Evolutionary conservation across 352 stramenopile species (phyloP).

Genomic region (Stramenopiles sp.): DNA sequence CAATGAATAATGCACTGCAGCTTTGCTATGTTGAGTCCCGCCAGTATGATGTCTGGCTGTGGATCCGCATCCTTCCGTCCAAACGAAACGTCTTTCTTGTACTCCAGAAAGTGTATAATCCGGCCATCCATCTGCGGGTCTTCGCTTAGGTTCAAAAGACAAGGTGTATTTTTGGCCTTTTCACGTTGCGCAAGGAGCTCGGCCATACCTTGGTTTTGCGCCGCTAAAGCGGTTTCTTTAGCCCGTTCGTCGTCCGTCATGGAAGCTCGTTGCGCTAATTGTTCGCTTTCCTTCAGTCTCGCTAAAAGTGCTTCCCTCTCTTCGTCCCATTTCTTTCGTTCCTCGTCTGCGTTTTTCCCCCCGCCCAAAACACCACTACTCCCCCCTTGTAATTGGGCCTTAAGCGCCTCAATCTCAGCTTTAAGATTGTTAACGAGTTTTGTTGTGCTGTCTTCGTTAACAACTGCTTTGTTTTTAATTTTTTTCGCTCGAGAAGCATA

Average conservation of each 20-base stretch:
- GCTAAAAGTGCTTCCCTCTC: slow-evolving; percentile 41
- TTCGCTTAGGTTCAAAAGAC: slow-evolving; percentile 60
- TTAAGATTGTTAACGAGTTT: slow-evolving; percentile 60
- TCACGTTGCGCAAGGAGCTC: not conserved
- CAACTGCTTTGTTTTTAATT: slow-evolving; percentile 71
- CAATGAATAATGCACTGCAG: slow-evolving; percentile 39
- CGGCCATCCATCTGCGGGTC: slow-evolving; percentile 58
- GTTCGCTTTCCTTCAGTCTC: slow-evolving; percentile 44
- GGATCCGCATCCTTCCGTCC: slow-evolving; percentile 40
- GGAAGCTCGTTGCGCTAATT: slow-evolving; percentile 49
- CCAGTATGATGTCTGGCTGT: slow-evolving; percentile 48
- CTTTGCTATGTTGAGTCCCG: slow-evolving; percentile 47
- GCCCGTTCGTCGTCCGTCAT: slow-evolving; percentile 39
- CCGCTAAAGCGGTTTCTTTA: slow-evolving; percentile 37
- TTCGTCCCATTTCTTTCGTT: slow-evolving; percentile 28
- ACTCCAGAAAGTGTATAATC: slow-evolving; percentile 47
- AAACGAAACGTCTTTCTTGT: slow-evolving; percentile 31
- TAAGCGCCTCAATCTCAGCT: slow-evolving; percentile 66
- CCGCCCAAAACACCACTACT: slow-evolving; percentile 33
- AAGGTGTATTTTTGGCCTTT: slow-evolving; percentile 25
- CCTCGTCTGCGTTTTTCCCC: slow-evolving; percentile 33
- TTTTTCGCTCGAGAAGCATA: slow-evolving; percentile 69
- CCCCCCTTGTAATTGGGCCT: slow-evolving; percentile 35
- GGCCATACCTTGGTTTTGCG: slow-evolving; percentile 32
- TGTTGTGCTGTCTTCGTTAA: slow-evolving; percentile 71